These are phyloP conservation scores for Xylaria sp. DNA, from an alignment of 2,329 filamentous ascomycete species.

Conservation along the genomic window DNA sequence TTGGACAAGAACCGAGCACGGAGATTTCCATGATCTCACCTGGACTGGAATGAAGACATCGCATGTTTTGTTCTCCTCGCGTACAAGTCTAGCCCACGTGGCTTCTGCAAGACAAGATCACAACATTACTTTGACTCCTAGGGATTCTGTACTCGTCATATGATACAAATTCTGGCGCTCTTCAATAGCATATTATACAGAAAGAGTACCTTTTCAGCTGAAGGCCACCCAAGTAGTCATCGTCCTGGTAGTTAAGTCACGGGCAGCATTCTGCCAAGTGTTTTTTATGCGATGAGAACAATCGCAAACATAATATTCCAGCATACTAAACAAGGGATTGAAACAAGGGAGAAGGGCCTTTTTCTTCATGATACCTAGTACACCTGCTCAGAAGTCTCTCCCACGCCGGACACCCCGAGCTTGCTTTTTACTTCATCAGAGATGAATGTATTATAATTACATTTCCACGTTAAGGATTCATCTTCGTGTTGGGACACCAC, in stretches of 20 bases:
- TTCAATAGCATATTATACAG: background rate
- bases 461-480: background rate
- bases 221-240: background rate
- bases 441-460: background rate
- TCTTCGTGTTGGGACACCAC: background rate
- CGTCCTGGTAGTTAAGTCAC: background rate
- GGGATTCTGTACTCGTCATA: background rate
- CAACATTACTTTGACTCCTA: no score
- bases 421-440: background rate
- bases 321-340: background rate
- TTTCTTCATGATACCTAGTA: background rate
- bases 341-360: background rate
- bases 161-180: background rate
- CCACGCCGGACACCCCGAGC: slow-evolving; percentile 1
- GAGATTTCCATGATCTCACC: background rate
- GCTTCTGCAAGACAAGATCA: background rate
- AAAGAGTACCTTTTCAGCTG: background rate
- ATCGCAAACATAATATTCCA: background rate
- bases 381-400: background rate
- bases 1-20: slow-evolving; percentile 4
- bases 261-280: background rate
- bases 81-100: background rate
- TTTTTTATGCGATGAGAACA: background rate
- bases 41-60: background rate
- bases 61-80: background rate